Conservation (phyloP, 768 basidiomycete genomes). For the Thelephora aurantiotincta region DNA sequence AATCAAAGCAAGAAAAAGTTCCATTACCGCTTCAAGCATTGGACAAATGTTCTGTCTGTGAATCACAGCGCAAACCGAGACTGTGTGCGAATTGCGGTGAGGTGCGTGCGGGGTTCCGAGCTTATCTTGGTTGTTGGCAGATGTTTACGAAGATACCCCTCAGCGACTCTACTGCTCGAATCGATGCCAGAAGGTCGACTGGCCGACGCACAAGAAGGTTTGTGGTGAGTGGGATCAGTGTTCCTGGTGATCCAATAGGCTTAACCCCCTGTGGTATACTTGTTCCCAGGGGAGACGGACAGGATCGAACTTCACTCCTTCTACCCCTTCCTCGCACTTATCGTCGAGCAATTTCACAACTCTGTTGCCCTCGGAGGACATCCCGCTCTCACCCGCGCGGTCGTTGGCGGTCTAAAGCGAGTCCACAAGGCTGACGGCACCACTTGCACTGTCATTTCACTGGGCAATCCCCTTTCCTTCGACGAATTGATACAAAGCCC, state of each 20-base stretch:
- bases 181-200: not conserved
- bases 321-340: not conserved
- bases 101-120: not conserved
- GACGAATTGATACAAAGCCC: constrained; percentile 8
- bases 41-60: not conserved
- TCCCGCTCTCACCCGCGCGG: not conserved
- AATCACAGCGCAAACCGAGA: not conserved
- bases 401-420: not conserved
- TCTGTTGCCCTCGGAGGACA: not conserved
- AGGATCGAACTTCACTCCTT: not conserved
- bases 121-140: not conserved
- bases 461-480: not conserved
- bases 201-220: not conserved
- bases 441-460: not conserved
- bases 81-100: not conserved
- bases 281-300: not conserved
- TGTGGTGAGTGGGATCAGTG: not conserved
- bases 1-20: not conserved
- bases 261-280: not conserved
- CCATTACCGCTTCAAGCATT: not conserved
- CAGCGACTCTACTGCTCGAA: not conserved
- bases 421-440: not conserved
- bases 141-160: not conserved
- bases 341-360: not conserved
- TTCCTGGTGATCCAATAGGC: not conserved